A percentile compares a stretch with the other conserved stretches of the same genome.
Conservation (phyloP, 2,329 filamentous ascomycete genomes). For the Calonectria pseudoturangicola region DNA sequence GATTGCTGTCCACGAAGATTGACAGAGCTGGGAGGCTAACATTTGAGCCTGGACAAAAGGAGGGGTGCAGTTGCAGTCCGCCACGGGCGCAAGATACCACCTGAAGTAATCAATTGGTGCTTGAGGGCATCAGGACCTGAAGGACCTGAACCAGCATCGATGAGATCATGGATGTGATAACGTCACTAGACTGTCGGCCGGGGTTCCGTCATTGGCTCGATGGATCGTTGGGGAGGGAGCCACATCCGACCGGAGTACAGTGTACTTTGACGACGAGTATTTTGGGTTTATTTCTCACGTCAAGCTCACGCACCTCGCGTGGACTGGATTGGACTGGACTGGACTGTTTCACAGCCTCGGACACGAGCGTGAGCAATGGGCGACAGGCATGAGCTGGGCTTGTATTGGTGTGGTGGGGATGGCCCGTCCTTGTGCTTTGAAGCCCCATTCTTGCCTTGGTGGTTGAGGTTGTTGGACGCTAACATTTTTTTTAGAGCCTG, state of each 20-base stretch:
- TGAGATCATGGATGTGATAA: slow-evolving; percentile 42
- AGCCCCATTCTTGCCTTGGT: slow-evolving; percentile 23
- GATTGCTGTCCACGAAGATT: slow-evolving; percentile 27
- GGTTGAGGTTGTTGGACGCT: slow-evolving; percentile 29
- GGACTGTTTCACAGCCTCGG: slow-evolving; percentile 36
- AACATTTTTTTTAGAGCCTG: slow-evolving; percentile 14
- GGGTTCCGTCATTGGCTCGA: slow-evolving; percentile 35
- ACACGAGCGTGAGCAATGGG: slow-evolving; percentile 24
- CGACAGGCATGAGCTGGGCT: slow-evolving; percentile 24
- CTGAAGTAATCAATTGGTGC: slow-evolving; percentile 11
- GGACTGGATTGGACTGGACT: slow-evolving; percentile 22
- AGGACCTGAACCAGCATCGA: slow-evolving; percentile 28
- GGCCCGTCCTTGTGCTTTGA: slow-evolving; percentile 25
- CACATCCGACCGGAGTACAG: slow-evolving; percentile 21
- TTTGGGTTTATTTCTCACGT: slow-evolving; percentile 22
- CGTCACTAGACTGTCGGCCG: slow-evolving; percentile 30
- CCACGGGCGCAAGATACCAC: slow-evolving; percentile 19
- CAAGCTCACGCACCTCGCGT: slow-evolving; percentile 30
- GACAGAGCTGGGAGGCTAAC: slow-evolving; percentile 20
- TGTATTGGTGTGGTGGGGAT: slow-evolving; percentile 33
- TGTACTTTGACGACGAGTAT: slow-evolving; percentile 21
- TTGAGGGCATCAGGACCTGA: slow-evolving; percentile 14
- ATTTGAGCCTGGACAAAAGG: not conserved
- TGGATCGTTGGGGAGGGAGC: slow-evolving; percentile 32
- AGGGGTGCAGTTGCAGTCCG: slow-evolving; percentile 26